phyloP scores from a whole-genome alignment of 371 early-diverging fungal genomes.

The Rhizopus delemar region DNA sequence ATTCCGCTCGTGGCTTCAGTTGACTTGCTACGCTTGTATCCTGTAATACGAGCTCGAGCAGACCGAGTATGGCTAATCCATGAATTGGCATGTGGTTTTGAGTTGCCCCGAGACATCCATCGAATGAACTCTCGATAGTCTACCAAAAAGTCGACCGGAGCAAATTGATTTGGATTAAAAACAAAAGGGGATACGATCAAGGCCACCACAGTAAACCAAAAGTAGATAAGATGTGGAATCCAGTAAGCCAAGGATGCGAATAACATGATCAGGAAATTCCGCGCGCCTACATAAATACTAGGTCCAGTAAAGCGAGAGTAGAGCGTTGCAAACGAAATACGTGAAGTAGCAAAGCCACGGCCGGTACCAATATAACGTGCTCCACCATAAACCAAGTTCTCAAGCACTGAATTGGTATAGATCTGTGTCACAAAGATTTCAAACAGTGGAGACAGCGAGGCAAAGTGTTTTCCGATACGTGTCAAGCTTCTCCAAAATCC shows the following conservation, averaged over 20 bases:
- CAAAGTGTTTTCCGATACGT: constrained; percentile 80
- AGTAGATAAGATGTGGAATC: constrained; percentile 78
- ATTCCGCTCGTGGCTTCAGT: constrained; percentile 44
- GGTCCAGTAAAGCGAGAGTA: constrained; percentile 80
- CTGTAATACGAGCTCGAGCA: constrained; percentile 75
- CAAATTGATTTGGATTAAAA: constrained; percentile 85
- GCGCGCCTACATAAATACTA: constrained; percentile 79
- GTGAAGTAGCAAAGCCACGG: constrained; percentile 89
- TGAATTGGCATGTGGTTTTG: constrained; percentile 70
- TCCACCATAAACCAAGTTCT: constrained; percentile 82
- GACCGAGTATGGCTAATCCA: constrained; percentile 80
- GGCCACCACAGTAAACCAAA: constrained; percentile 83
- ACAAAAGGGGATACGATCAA: constrained; percentile 77
- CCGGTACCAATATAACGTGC: constrained; percentile 90
- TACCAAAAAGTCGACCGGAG: constrained; percentile 71
- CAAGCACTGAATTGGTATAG: constrained; percentile 80
- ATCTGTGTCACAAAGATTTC: constrained; percentile 91
- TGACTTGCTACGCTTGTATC: constrained; percentile 64
- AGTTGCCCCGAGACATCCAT: constrained; percentile 83
- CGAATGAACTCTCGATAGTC: constrained; percentile 81
- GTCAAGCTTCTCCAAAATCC: constrained; percentile 76
- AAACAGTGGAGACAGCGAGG: constrained; percentile 84
- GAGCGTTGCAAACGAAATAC: constrained; percentile 74
- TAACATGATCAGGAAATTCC: constrained; percentile 69
- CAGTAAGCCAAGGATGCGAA: constrained; percentile 74